These are phyloP conservation scores for Fistulifera solaris DNA, from an alignment of 108 stramenopile species.

Conservation along the genomic window DNA sequence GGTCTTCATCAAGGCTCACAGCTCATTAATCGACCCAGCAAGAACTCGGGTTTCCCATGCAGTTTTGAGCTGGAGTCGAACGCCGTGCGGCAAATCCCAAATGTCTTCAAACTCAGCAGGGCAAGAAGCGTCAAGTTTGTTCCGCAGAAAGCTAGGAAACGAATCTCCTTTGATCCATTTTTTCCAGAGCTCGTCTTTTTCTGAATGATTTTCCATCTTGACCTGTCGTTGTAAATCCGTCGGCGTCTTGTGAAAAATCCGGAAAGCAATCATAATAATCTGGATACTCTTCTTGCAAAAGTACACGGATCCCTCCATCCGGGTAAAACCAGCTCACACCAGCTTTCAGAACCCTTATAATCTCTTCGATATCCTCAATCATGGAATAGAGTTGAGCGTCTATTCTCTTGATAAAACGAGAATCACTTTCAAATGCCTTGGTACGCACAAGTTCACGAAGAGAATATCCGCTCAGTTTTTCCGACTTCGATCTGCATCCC, in stretches of 20 bases:
- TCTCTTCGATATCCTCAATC: constrained; percentile 16
- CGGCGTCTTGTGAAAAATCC: constrained; percentile 10
- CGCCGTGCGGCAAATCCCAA: constrained; percentile 12
- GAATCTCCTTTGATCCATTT: constrained; percentile 24
- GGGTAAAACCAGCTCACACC: constrained; percentile 20
- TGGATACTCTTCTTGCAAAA: constrained; percentile 7
- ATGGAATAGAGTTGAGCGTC: constrained; percentile 22
- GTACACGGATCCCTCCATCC: constrained; percentile 11
- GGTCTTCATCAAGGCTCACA: constrained; percentile 5
- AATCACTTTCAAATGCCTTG: constrained; percentile 7
- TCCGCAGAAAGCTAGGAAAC: constrained; percentile 20
- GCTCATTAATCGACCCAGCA: neutral
- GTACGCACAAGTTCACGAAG: constrained; percentile 18
- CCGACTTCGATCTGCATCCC: constrained; percentile 51
- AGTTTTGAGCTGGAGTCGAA: constrained; percentile 7
- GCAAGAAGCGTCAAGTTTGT: neutral
- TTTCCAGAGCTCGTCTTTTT: constrained; percentile 20
- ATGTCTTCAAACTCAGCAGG: constrained; percentile 3
- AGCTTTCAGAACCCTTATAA: constrained; percentile 11
- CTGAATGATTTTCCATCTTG: constrained; percentile 11
- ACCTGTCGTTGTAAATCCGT: constrained; percentile 26
- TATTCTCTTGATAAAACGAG: constrained; percentile 18
- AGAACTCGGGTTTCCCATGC: constrained; percentile 14
- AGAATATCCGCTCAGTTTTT: constrained; percentile 20
- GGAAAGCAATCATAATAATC: constrained; percentile 6